These are phyloP conservation scores for Tremella yokohamensis DNA, from an alignment of 768 basidiomycete species.

Conservation along the genomic window DNA sequence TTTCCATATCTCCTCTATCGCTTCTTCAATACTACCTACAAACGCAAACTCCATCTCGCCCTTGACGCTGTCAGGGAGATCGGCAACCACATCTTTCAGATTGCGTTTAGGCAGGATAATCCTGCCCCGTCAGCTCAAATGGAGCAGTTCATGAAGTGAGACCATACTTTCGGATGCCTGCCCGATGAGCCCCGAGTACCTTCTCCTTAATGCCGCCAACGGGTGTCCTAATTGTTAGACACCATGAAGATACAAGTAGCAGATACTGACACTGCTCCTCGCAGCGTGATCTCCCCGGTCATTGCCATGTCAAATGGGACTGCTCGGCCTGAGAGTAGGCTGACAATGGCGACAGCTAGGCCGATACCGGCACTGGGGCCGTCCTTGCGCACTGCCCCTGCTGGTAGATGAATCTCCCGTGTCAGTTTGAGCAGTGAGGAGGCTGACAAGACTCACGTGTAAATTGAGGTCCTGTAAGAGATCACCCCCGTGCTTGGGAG, in stretches of 20 bases:
- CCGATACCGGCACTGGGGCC: constrained; percentile 87
- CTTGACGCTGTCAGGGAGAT: constrained; percentile 65
- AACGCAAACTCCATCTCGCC: constrained; percentile 77
- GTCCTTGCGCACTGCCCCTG: constrained; percentile 89
- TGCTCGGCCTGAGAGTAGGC: constrained; percentile 70
- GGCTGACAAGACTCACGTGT: constrained; percentile 54
- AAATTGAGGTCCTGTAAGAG: constrained; percentile 71
- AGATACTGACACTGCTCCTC: constrained; percentile 36
- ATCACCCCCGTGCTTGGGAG: constrained; percentile 18
- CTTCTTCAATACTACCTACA: constrained; percentile 73
- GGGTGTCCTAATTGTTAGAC: constrained; percentile 15
- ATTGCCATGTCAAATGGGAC: constrained; percentile 73
- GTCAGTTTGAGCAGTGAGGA: not conserved
- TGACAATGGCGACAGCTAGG: constrained; percentile 84
- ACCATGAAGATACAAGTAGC: constrained; percentile 56
- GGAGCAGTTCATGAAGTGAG: not conserved
- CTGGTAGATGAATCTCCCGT: constrained; percentile 66
- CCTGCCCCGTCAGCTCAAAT: constrained; percentile 52
- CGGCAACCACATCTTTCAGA: constrained; percentile 80
- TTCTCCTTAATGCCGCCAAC: constrained; percentile 85
- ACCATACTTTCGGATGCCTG: constrained; percentile 60
- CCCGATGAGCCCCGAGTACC: constrained; percentile 82
- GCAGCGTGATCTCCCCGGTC: constrained; percentile 83
- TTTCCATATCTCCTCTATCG: constrained; percentile 63
- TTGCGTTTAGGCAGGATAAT: constrained; percentile 82